These are phyloP conservation scores for Hanseniaspora lachancei DNA, from an alignment of 805 yeast genomes.

Conservation along the genomic window DNA sequence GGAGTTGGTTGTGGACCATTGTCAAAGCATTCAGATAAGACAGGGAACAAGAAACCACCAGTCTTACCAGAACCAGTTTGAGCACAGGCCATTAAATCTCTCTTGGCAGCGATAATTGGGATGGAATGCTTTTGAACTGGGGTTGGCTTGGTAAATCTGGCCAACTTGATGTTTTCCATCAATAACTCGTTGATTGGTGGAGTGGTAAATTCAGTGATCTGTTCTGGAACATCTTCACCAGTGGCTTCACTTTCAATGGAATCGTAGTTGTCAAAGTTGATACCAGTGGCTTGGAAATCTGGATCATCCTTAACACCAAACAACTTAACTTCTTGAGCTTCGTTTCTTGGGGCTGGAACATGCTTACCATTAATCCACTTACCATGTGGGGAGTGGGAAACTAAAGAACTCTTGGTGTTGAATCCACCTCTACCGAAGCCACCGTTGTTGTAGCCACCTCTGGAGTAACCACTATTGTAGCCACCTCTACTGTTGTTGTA, in stretches of 20 bases:
- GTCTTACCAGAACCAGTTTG: constrained; percentile 99
- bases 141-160: constrained; percentile 90
- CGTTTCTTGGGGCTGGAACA: constrained; percentile 63
- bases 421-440: constrained; percentile 23
- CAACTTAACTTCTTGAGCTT: constrained; percentile 58
- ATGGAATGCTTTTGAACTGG: constrained; percentile 92
- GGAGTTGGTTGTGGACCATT: constrained; percentile 67
- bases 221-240: constrained; percentile 90
- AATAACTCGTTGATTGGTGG: constrained; percentile 85
- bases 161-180: constrained; percentile 72
- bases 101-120: constrained; percentile 76
- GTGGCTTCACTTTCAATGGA: constrained; percentile 97
- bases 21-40: constrained; percentile 76
- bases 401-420: constrained; percentile 17
- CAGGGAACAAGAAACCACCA: constrained; percentile 98
- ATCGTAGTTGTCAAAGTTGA: constrained; percentile 95
- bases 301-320: constrained; percentile 66
- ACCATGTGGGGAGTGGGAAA: constrained; percentile 44
- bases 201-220: constrained; percentile 70
- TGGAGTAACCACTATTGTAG: constrained; percentile 21
- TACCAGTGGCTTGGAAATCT: constrained; percentile 80
- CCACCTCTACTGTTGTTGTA: constrained; percentile 20
- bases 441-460: constrained; percentile 26
- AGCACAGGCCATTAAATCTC: constrained; percentile 95
- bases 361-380: constrained; percentile 79